Base-by-base conservation (phyloP, 2,329 filamentous ascomycete species). In the Neofusicoccum laricinum region DNA sequence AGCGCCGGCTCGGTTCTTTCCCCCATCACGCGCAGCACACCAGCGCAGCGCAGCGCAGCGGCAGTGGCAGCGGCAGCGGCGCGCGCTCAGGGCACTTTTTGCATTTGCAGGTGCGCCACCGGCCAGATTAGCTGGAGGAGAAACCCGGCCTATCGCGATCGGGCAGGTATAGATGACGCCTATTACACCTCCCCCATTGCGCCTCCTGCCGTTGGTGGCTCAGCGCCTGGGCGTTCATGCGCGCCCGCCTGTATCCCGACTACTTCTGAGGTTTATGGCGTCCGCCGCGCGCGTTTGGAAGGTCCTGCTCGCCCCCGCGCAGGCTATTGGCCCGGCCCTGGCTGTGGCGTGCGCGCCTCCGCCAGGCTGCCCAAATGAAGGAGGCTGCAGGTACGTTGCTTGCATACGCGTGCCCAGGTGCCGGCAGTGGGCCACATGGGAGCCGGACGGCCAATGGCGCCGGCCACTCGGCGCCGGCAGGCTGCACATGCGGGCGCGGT, bases 361-460 rank as follows among this genome's bases (percentile, higher is more conserved):
- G 7, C 25, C 25, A 1, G 25, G 25, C 25, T 30, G 25, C 14
- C 41, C 40, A 59, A 59, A 59, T 59, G 55, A 59, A 59, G 55
- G 30, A 59, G 40, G 55, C 55, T 34, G 55, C 55, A 45, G 55
- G 55, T 59, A 59, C 55, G 40, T 59, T 59, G 55, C 55, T 19
- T 45, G 55, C 55, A 59, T 59, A 59, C 55, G 55, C 55, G 46
- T 25, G 19, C 55, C 25, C 25, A 30, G 25, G 15, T 43, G 36
- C 25, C 55, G 55, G 55, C 41, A 59, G 55, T 46, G 55, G 55
- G 12, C 55, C 55, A 59, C 55, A 21, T 36, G 55, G 19, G 15
- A 32, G 40, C 55, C 36, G 55, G 15, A 15, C 3, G 10, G 30
- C 55, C 55, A 59, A 41, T 59, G 21, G 21, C 14, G 8, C 17